Evolutionary conservation across 352 stramenopile genomes (phyloP), one percentile per base, ranked within the genome.

Genomic region (Phytophthora pinifolia): DNA sequence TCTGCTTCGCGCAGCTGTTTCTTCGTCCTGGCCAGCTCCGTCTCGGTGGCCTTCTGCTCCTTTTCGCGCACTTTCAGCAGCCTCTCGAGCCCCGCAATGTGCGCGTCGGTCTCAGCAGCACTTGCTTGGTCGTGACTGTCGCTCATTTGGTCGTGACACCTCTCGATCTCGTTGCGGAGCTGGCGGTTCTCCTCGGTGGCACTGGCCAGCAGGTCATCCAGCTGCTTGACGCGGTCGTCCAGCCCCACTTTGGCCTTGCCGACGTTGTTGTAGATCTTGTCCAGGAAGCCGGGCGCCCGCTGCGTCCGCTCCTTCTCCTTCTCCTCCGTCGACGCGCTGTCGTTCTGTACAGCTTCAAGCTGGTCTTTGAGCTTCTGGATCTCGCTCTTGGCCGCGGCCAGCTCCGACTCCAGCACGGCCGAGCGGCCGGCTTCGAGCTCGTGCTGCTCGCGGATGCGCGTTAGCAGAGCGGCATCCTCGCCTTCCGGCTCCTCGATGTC

Each of bases 261-360:
- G 0, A 92, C 76, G 35, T 92, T 79, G 50, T 77, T 65, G 60
- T 89, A 92, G 39, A 89, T 92, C 65, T 88, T 86, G 58, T 89
- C 83, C 38, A 92, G 65, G 46, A 88, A 92, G 6, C 75, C 77
- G 31, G 53, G 31, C 35, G 54, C 49, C 13, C 59, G 63, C 4
- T 57, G 29, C 8, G 65, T 41, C 43, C n/a, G n/a, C n/a, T n/a
- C n/a, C n/a, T 38, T 29, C 29, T 50, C 54, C 17, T 55, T 54
- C 27, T 55, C 54, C 37, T 57, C 57, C 31, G 55, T 53, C 7
- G 41, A 25, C 8, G 35, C 13, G 3, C 37, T 47, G 31, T 53
- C 42, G 15, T 67, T 62, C 44, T 70, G 50, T 4, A 44, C 50
- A 14, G 38, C 44, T 49, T 76, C 61, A 0, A 81, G 70, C 27